These are phyloP conservation scores for Lichtheimia hyalospora DNA, from an alignment of 371 early-diverging fungal species.

Conservation along the genomic window DNA sequence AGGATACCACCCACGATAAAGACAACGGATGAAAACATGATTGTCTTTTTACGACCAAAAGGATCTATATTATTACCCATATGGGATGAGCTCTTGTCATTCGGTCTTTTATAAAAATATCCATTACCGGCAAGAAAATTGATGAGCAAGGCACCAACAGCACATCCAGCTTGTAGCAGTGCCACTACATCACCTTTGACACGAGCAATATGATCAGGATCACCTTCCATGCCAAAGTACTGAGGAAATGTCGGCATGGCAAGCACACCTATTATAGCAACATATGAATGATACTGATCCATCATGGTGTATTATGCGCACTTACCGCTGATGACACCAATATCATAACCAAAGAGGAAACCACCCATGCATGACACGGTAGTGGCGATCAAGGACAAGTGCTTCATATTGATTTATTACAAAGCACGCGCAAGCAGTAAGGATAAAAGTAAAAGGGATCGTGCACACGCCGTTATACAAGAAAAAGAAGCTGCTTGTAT, in stretches of 20 bases:
- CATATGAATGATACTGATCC: background rate
- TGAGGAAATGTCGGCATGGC: conserved; percentile 43
- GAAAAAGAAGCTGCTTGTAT: too few relatives aligned
- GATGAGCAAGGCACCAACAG: conserved; percentile 39
- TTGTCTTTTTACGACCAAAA: conserved; percentile 39
- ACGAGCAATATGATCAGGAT: conserved; percentile 22
- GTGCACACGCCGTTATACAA: too few relatives aligned
- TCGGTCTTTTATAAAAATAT: background rate
- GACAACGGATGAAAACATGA: conserved; percentile 28
- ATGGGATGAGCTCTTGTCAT: background rate
- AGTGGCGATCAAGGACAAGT: conserved; percentile 41
- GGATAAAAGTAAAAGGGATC: conserved; percentile 11
- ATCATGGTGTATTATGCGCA: conserved; percentile 15
- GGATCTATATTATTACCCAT: conserved; percentile 24
- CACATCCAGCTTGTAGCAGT: conserved; percentile 44
- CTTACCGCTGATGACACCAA: conserved; percentile 30
- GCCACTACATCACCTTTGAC: conserved; percentile 46
- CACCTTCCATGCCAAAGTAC: conserved; percentile 36
- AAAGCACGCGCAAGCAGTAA: background rate
- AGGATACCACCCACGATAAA: conserved; percentile 39
- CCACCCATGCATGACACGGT: conserved; percentile 45
- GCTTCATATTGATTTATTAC: conserved; percentile 26
- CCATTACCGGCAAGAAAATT: conserved; percentile 41
- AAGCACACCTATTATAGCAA: conserved; percentile 29
- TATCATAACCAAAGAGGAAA: conserved; percentile 50